phyloP scores from a whole-genome alignment of 1,284 basidiomycete species.

The Apiotrichum gamsii region DNA sequence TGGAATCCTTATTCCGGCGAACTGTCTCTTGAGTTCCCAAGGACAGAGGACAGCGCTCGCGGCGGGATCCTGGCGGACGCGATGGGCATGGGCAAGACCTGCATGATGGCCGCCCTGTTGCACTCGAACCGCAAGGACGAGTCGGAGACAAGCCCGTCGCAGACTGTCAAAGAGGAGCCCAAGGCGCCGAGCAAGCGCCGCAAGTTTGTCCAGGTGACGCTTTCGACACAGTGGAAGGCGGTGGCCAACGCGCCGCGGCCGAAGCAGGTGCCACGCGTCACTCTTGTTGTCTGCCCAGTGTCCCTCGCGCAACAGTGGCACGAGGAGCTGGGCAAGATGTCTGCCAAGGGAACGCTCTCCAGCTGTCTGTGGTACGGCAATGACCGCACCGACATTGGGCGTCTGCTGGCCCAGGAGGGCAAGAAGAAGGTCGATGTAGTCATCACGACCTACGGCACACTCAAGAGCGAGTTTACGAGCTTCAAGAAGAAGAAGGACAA shows the following conservation, averaged over 20 bases:
- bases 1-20: constrained; percentile 93
- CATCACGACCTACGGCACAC: constrained; percentile 81
- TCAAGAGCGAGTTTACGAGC: constrained; percentile 76
- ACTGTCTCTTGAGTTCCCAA: constrained; percentile 78
- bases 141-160: constrained; percentile 9
- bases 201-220: constrained; percentile 45
- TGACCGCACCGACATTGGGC: constrained; percentile 66
- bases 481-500: constrained; percentile 49
- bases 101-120: constrained; percentile 83
- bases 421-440: constrained; percentile 62
- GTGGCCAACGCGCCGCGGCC: constrained; percentile 27
- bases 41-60: constrained; percentile 66
- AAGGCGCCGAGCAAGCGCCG: constrained; percentile 32
- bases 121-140: constrained; percentile 61
- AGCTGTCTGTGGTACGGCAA: constrained; percentile 77
- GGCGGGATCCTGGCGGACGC: constrained; percentile 54
- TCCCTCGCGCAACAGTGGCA: constrained; percentile 87
- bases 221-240: constrained; percentile 45
- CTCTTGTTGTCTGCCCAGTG: constrained; percentile 88
- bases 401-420: constrained; percentile 54
- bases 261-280: constrained; percentile 52
- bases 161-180: constrained; percentile 8
- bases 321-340: constrained; percentile 65
- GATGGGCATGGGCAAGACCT: constrained; percentile 80
- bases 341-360: constrained; percentile 60